Base-by-base conservation (phyloP, 129 eudicot species). In the Pseudognaphalium luteoalbum region DNA sequence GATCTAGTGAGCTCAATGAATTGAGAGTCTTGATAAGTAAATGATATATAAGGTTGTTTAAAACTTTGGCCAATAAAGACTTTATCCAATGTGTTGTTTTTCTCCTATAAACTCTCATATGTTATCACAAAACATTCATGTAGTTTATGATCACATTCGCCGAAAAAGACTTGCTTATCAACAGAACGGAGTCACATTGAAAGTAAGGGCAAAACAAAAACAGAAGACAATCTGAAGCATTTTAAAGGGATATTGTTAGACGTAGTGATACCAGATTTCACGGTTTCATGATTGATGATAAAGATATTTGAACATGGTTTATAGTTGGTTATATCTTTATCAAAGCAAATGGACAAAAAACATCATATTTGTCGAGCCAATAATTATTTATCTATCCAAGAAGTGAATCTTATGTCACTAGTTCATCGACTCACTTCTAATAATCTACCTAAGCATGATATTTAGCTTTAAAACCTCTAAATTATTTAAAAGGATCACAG, bases 271-370 rank as follows among this genome's bases (percentile, higher is more conserved):
- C 17, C 54, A 14, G 3, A 47, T 14, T 12, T 47, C 3, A 47
- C 54, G 5, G 6, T 47, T 47, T 47, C 54, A 47, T 47, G 54
- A 47, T 47, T 47, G 54, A 47, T 4, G 17, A 47, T 3, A 47
- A 2, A 47, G 54, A 74, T 75, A 75, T 28, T 61, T 64, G 8
- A 44, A 47, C 72, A 65, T 75, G 72, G 22, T 70, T 75, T 30
- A 32, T 64, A 75, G 79, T 64, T 22, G 79, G 79, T 63, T 74
- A 59, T n/a, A 62, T 75, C 33, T 62, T 44, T 64, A 44, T 75
- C 44, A 30, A 28, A 64, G 41, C 44, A 64, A 64, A 32, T 32
- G 44, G 69, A 28, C 41, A 32, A 33, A 25, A 15, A 32, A 64
- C 69, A 16, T 32, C 44, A 64, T 57, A 32, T 33, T 32, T 64